Conservation (phyloP, 78 protist species). For the Chrysochromulina tobinii region DNA sequence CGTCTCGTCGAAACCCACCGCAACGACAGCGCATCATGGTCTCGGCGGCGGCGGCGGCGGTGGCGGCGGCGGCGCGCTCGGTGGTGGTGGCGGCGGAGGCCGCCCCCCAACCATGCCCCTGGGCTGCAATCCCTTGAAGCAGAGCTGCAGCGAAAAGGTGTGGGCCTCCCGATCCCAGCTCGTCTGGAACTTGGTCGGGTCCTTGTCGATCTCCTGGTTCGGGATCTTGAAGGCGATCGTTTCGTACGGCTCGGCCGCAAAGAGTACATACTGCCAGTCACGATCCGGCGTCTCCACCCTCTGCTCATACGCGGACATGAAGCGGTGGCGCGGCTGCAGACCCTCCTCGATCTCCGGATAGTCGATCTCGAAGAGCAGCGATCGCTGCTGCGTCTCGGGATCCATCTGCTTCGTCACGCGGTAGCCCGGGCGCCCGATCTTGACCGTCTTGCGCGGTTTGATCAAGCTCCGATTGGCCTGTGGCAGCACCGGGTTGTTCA, state of each 20-base stretch:
- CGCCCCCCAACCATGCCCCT: too few relatives aligned
- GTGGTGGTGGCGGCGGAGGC: too few relatives aligned
- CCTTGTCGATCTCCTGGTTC: slow-evolving; percentile 66
- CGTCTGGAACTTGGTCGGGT: slow-evolving; percentile 38
- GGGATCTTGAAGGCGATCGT: slow-evolving; percentile 96
- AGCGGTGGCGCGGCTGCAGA: slow-evolving; percentile 89
- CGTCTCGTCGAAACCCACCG: too few relatives aligned
- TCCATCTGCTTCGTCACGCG: slow-evolving; percentile 60
- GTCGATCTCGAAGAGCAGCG: slow-evolving; percentile 80
- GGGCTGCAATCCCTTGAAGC: neutral
- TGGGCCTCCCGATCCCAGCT: slow-evolving; percentile 57
- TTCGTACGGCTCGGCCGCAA: slow-evolving; percentile 99
- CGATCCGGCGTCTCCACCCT: slow-evolving; percentile 55
- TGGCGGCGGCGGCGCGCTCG: too few relatives aligned
- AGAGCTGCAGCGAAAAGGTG: slow-evolving; percentile 55
- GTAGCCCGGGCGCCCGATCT: slow-evolving; percentile 95
- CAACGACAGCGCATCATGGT: too few relatives aligned
- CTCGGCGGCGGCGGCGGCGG: too few relatives aligned
- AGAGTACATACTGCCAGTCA: slow-evolving; percentile 85
- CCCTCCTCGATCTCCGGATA: slow-evolving; percentile 95
- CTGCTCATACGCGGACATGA: slow-evolving; percentile 98
- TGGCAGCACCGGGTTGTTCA: neutral
- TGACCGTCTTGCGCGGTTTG: slow-evolving; percentile 56
- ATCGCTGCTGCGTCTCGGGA: slow-evolving; percentile 53
- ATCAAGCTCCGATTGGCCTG: neutral